Conservation (phyloP, 2,329 filamentous ascomycete genomes). For the Didymella exigua region DNA sequence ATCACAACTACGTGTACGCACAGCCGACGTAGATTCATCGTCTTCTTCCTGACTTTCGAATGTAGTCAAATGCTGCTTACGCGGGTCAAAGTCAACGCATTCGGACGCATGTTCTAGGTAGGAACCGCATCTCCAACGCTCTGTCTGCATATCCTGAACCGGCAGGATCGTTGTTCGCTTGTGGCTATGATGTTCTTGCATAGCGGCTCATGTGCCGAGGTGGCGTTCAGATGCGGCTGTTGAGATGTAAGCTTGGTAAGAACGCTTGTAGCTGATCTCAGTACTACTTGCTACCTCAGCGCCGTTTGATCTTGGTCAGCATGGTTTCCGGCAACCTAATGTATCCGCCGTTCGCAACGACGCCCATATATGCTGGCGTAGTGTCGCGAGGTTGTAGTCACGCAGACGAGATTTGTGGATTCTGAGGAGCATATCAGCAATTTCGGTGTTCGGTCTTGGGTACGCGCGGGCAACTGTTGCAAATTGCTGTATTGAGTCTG, state of each 20-base stretch:
- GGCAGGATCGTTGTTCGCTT: background rate
- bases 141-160: background rate
- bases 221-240: background rate
- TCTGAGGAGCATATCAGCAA: background rate
- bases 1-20: background rate
- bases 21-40: background rate
- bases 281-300: background rate
- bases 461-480: background rate
- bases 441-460: background rate
- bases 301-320: background rate
- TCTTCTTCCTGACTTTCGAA: background rate
- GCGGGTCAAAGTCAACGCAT: background rate
- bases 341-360: background rate
- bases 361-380: background rate
- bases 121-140: background rate
- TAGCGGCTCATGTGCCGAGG: background rate
- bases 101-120: background rate
- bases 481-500: background rate
- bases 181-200: background rate
- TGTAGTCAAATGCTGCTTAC: background rate
- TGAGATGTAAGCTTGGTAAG: background rate
- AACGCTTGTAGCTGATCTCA: slow-evolving; percentile 6
- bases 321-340: background rate
- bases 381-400: background rate
- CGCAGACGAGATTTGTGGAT: background rate